Conservation (phyloP, 169 alveolate species). For the Cryptosporidium sp. region DNA sequence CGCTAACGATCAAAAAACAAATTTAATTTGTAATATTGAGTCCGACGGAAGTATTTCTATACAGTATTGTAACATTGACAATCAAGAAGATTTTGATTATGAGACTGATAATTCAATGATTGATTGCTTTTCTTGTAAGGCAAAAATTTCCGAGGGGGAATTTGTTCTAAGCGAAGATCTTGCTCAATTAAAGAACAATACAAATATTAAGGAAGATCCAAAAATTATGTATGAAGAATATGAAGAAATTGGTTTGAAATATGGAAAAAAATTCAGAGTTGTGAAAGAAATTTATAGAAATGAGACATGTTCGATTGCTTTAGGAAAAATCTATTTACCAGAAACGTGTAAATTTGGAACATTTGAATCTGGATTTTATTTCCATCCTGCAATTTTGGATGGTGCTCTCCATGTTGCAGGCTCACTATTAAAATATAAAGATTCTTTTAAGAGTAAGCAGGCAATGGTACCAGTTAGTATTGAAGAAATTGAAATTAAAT, state of each 20-base stretch:
- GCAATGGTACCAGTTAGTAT: constrained; percentile 83
- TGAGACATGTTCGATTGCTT: constrained; percentile 75
- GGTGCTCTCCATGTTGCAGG: constrained; percentile 82
- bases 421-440: constrained; percentile 31
- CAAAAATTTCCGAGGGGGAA: constrained; percentile 3
- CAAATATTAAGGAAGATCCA: constrained; percentile 16
- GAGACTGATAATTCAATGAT: background rate
- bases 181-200: background rate
- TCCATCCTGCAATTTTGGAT: constrained; percentile 83
- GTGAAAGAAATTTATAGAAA: constrained; percentile 66
- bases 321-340: constrained; percentile 63
- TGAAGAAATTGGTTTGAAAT: constrained; percentile 77
- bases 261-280: constrained; percentile 81
- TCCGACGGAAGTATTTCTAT: constrained; percentile 27
- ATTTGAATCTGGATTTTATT: constrained; percentile 78
- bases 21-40: constrained; percentile 37
- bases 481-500: constrained; percentile 65
- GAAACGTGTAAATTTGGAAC: constrained; percentile 72
- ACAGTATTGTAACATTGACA: background rate
- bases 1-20: background rate
- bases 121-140: constrained; percentile 60
- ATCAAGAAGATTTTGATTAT: background rate
- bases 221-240: constrained; percentile 68
- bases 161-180: constrained; percentile 26
- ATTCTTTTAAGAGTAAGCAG: constrained; percentile 15